These are phyloP conservation scores for Xylogone sp. DNA, from an alignment of 2,329 filamentous ascomycete species.

Conservation along the genomic window DNA sequence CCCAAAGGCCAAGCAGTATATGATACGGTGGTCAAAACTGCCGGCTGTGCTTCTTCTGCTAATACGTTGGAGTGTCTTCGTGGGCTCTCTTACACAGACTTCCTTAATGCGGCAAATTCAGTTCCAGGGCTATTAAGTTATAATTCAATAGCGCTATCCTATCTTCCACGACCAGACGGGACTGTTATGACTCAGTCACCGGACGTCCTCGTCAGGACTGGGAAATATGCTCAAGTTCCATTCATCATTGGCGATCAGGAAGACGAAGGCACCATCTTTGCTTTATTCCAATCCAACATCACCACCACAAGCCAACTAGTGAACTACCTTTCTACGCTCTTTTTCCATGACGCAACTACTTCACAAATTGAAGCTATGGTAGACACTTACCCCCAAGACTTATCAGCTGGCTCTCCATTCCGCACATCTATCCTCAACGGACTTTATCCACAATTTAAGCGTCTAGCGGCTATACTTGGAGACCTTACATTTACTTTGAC, in stretches of 20 bases:
- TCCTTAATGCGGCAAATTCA: constrained; percentile 64
- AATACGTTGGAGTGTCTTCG: constrained; percentile 67
- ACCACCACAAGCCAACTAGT: constrained; percentile 56
- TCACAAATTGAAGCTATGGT: constrained; percentile 53
- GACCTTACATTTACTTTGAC: constrained; percentile 73
- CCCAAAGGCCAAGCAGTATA: constrained; percentile 63
- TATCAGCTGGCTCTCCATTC: constrained; percentile 63
- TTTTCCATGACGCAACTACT: constrained; percentile 54
- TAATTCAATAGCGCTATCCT: constrained; percentile 65
- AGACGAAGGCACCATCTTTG: constrained; percentile 75
- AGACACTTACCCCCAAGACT: constrained; percentile 52
- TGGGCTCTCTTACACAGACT: constrained; percentile 50
- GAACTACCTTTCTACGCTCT: constrained; percentile 55
- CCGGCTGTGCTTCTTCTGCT: constrained; percentile 54
- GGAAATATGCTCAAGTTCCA: constrained; percentile 56
- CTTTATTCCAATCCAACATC: constrained; percentile 65
- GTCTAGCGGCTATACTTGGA: constrained; percentile 69
- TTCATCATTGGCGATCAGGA: constrained; percentile 72
- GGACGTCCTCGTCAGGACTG: constrained; percentile 49
- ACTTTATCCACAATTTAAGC: constrained; percentile 74
- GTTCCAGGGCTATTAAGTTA: constrained; percentile 68
- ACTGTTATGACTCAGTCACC: constrained; percentile 57
- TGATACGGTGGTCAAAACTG: constrained; percentile 53
- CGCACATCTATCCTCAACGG: constrained; percentile 65
- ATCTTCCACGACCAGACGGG: constrained; percentile 71